Conservation (phyloP, 306 rosid species). For the Cyclanthera cordifolia region DNA sequence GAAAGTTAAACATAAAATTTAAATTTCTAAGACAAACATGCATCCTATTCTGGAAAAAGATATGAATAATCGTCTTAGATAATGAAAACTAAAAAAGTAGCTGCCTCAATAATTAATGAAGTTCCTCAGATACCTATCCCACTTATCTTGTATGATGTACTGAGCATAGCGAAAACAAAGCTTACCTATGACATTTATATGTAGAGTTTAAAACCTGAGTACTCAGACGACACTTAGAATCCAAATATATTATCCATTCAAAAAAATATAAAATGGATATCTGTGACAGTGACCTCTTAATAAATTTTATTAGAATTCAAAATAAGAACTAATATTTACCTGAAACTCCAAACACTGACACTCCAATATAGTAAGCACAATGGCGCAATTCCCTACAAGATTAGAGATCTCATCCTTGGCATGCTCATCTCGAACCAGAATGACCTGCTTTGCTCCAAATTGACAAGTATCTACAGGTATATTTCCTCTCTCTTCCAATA, state of each 20-base stretch:
- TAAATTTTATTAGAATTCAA: background rate
- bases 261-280: background rate
- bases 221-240: background rate
- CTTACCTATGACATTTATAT: background rate
- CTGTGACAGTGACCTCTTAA: background rate
- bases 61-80: background rate
- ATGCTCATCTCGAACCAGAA: slow-evolving; percentile 52
- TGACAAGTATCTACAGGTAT: slow-evolving; percentile 29
- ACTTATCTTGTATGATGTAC: background rate
- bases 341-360: slow-evolving; percentile 66
- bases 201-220: background rate
- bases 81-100: background rate
- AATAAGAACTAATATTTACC: slow-evolving; percentile 24
- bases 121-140: background rate
- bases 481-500: slow-evolving; percentile 32
- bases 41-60: background rate
- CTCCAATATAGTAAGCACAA: slow-evolving; percentile 50
- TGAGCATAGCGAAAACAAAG: background rate
- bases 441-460: slow-evolving; percentile 64
- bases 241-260: background rate
- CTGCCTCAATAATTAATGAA: slow-evolving; percentile 1
- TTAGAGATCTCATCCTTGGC: slow-evolving; percentile 27
- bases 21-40: background rate
- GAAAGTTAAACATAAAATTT: background rate
- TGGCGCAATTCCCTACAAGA: slow-evolving; percentile 36